Conservation (phyloP, 2,329 filamentous ascomycete genomes). For the Pseudogymnoascus sp. region DNA sequence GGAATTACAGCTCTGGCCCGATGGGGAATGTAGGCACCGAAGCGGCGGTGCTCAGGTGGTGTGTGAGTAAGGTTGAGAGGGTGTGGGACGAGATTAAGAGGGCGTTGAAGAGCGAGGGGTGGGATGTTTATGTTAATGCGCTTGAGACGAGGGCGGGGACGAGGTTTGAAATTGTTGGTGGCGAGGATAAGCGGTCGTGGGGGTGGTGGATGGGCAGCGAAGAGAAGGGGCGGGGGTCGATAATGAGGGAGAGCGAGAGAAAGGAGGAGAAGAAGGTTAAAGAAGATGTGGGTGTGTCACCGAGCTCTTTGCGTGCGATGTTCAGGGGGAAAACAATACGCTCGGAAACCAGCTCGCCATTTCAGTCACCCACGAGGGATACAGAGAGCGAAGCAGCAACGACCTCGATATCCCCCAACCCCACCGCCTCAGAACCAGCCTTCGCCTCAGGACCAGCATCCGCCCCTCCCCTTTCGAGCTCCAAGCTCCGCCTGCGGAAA, state of each 20-base stretch:
- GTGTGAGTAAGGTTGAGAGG: background rate
- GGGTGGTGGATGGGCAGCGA: background rate
- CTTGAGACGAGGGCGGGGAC: slow-evolving; percentile 56
- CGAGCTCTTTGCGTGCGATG: too few species aligned
- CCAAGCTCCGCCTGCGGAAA: background rate
- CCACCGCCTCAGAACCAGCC: background rate
- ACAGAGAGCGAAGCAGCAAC: background rate
- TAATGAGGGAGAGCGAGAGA: background rate
- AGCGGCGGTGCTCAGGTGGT: background rate
- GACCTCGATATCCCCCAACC: background rate
- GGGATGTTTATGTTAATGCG: slow-evolving; percentile 56
- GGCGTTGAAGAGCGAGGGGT: slow-evolving; percentile 43
- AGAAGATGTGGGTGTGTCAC: background rate
- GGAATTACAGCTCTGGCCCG: background rate
- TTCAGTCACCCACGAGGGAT: background rate
- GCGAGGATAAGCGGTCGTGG: background rate
- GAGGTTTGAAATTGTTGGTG: slow-evolving; percentile 22
- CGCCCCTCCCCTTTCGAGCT: too few species aligned
- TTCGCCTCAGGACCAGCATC: too few species aligned
- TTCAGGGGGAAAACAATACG: too few species aligned
- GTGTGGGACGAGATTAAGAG: slow-evolving; percentile 16
- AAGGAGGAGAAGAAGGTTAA: background rate
- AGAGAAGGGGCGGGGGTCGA: background rate
- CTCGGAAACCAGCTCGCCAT: background rate
- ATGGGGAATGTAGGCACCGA: background rate